Evolutionary conservation across 169 alveolate genomes (phyloP).

Genomic region (Plasmodium yoelii): DNA sequence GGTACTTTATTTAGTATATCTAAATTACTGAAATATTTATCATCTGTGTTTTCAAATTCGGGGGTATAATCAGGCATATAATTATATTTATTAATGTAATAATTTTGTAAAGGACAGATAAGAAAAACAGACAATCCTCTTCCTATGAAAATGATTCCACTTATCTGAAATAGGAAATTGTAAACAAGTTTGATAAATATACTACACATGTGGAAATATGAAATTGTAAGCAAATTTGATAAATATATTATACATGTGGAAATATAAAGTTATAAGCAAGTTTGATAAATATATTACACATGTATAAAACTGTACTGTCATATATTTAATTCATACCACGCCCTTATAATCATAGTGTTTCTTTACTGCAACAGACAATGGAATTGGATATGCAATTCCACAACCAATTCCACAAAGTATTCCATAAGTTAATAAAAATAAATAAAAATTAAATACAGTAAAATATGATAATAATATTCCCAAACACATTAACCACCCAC

Average conservation of each 20-base stretch:
- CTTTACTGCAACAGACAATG: conserved; percentile 71
- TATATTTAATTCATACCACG: conserved; percentile 24
- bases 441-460: conserved; percentile 63
- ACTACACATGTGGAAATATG: too few relatives aligned
- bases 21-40: conserved; percentile 54
- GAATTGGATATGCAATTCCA: conserved; percentile 77
- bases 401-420: conserved; percentile 76
- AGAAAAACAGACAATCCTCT: conserved; percentile 57
- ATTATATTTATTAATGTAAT: conserved; percentile 47
- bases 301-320: neutral
- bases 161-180: conserved; percentile 11
- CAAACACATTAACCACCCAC: conserved; percentile 74
- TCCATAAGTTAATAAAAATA: conserved; percentile 71
- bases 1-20: conserved; percentile 64
- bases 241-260: too few relatives aligned
- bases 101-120: conserved; percentile 55
- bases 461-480: conserved; percentile 71
- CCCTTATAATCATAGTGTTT: conserved; percentile 70
- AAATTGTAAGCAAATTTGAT: neutral
- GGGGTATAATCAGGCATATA: conserved; percentile 71
- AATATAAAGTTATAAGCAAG: neutral
- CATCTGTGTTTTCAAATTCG: conserved; percentile 44
- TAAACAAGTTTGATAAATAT: neutral
- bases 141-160: conserved; percentile 66
- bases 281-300: neutral